Evolutionary conservation across 805 yeast species (phyloP).

Genomic region (Saturnispora kantuleensis): DNA sequence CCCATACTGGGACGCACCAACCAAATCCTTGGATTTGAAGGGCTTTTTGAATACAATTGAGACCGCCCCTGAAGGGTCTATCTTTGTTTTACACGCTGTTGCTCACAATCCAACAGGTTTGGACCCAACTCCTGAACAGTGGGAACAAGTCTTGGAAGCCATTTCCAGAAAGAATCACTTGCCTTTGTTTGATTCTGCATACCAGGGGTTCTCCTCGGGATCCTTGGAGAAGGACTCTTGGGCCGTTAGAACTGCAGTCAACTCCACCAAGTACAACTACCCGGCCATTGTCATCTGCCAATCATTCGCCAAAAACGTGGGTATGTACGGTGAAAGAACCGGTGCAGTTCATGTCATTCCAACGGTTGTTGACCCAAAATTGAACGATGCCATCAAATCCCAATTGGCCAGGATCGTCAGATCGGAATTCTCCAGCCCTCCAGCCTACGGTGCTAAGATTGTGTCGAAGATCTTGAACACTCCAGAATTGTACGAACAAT

Average conservation of each 20-base stretch:
- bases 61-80: slow-evolving; percentile 63
- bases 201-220: slow-evolving; percentile 96
- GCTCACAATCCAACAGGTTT: slow-evolving; percentile 98
- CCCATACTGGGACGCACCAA: slow-evolving; percentile 76
- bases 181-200: slow-evolving; percentile 86
- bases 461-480: slow-evolving; percentile 66
- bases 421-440: slow-evolving; percentile 86
- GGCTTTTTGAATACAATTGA: slow-evolving; percentile 58
- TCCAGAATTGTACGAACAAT: slow-evolving; percentile 59
- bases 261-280: slow-evolving; percentile 32
- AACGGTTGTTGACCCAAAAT: slow-evolving; percentile 31
- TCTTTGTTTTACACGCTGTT: slow-evolving; percentile 83
- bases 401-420: slow-evolving; percentile 72
- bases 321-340: slow-evolving; percentile 95
- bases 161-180: slow-evolving; percentile 56
- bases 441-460: slow-evolving; percentile 90
- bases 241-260: slow-evolving; percentile 62
- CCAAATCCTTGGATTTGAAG: slow-evolving; percentile 60
- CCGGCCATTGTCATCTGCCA: slow-evolving; percentile 72
- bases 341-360: slow-evolving; percentile 82
- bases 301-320: slow-evolving; percentile 93
- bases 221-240: slow-evolving; percentile 73
- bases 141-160: slow-evolving; percentile 61
- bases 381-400: slow-evolving; percentile 52
- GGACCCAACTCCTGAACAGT: slow-evolving; percentile 78